Base-by-base conservation (phyloP, 2,329 filamentous ascomycete species). In the Chrysosporium keratinophilum region DNA sequence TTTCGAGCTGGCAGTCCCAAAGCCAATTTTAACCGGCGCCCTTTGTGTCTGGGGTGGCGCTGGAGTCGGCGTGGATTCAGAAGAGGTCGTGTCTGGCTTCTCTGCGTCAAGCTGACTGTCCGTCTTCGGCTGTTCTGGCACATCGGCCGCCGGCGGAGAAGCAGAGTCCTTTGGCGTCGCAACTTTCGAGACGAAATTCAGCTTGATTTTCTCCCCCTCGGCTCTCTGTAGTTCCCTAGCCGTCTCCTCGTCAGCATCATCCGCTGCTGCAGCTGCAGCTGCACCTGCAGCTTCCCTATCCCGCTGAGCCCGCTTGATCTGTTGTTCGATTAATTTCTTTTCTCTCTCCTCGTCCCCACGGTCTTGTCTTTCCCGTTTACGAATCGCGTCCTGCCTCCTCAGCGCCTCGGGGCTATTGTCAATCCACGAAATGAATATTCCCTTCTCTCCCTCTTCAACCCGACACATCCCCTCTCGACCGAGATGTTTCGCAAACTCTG, bases 321-420 rank as follows among this genome's bases (percentile, higher is more conserved):
- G 93, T 65, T 88, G 85, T 62, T 80, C 78, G 43, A 98, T 83
- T 74, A 98, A 83, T 74, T 90, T 76, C 64, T 80, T 81, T 69
- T 91, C 85, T 71, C 97, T 90, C 70, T 94, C 87, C 67, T 97
- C 91, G 61, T 96, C 90, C 1, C 89, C 88, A 61, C 87, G 87
- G 63, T 96, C 90, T 69, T 90, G 83, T 53, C 86, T 80, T 68
- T 96, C 90, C 68, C 88, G 91, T 65, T 84, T 83, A 60, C 84
- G 76, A 47, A 96, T 76, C 23, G 88, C 88, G 60, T 96, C 91
- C 58, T 87, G 81, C 49, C 90, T 75, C 61, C 81, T 77, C 59
- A 97, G 71, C 1, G 89, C 88, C 54, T 95, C 91, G 0, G 89
- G 88, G 35, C 85, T 90, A 62, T 91, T 88, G 65, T 98, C 91